Percentiles rank a stretch among this genome's conserved stretches.
phyloP scores from a whole-genome alignment of 75 land plant species.

The Sequoiadendron giganteum region DNA sequence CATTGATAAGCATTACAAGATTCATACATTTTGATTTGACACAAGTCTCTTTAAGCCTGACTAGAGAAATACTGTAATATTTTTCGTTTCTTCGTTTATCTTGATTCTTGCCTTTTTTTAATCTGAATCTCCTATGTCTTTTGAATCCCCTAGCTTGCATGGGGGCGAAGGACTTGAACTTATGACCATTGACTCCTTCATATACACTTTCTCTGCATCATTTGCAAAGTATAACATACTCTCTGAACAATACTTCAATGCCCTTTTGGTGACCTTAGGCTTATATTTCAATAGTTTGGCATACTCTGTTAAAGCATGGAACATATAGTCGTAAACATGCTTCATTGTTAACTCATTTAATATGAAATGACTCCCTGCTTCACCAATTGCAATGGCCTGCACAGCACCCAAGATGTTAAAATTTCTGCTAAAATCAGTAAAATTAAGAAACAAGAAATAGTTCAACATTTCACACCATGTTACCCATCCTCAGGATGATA shows the following conservation, averaged over 20 bases:
- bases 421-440: background rate
- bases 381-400: slow-evolving; percentile 35
- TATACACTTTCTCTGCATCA: slow-evolving; percentile 9
- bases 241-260: slow-evolving; percentile 13
- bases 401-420: background rate
- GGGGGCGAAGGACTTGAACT: background rate
- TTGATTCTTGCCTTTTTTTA: background rate
- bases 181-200: slow-evolving; percentile 22
- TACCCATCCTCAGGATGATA: no score
- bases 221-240: slow-evolving; percentile 11
- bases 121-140: no score
- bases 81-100: background rate
- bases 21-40: background rate
- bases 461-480: no score
- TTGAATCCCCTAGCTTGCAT: background rate
- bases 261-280: slow-evolving; percentile 16
- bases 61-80: background rate
- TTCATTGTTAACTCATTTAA: slow-evolving; percentile 29
- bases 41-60: background rate
- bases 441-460: background rate
- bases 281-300: slow-evolving; percentile 36
- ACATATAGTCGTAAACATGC: slow-evolving; percentile 44
- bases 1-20: background rate
- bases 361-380: slow-evolving; percentile 24
- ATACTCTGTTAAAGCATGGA: slow-evolving; percentile 32